Evolutionary conservation across 2,329 filamentous ascomycete species (phyloP), one percentile per base, ranked within the genome.

Genomic region (Colletotrichum shisoi): DNA sequence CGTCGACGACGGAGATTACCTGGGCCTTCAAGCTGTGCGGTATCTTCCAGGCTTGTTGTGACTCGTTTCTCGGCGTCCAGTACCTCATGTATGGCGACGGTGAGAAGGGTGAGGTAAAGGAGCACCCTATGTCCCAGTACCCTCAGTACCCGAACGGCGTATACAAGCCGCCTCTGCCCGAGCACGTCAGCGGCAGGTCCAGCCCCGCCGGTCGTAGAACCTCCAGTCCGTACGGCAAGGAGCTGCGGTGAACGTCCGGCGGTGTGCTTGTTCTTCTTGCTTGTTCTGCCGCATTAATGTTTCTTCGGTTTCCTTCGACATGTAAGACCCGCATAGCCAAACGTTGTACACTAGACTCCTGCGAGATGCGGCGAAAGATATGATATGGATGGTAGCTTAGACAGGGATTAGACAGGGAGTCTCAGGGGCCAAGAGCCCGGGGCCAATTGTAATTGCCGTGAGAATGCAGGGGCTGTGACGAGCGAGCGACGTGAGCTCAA

Each of bases 11-110:
- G 4, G 82, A 85, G 73, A 92, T 95, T 39, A 91, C 92, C 0
- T 85, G 85, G 84, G 87, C 90, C 1, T 96, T 95, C 79, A 94
- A 94, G 81, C 79, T 92, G 21, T 94, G 91, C 74, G 92, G 91
- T 71, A 83, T 93, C 62, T 93, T 95, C 78, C 92, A 95, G 81
- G 90, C 91, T 21, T 81, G 80, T 24, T 94, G 92, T 78, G 92
- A 96, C 79, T 79, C 83, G 56, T 89, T 91, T 70, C 82, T 95
- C 52, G 92, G 91, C 2, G 76, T 90, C 17, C 92, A 95, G 76
- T 94, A 92, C 77, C 84, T 85, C 73, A 81, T 89, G 78, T 93
- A 91, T 76, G 89, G 89, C 12, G 81, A 84, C 57, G 83, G 84
- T 5, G 80, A 75, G 57, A 68, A 78, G 40, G 70, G 73, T 15